Percentiles rank a stretch among this genome's conserved stretches.
Evolutionary conservation across 805 yeast genomes (phyloP).

Genomic region (Saccharomycopsis oosterbeekiorum): DNA sequence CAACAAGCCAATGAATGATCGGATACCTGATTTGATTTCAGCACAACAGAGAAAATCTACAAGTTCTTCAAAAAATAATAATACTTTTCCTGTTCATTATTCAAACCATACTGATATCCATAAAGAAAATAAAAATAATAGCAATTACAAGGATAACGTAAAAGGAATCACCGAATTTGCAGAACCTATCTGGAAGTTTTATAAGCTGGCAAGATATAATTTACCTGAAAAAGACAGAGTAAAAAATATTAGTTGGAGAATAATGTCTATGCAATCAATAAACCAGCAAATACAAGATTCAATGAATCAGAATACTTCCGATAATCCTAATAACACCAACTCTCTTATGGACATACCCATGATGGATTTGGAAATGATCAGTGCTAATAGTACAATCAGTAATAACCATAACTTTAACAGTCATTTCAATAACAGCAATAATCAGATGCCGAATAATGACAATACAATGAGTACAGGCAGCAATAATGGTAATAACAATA

Average conservation of each 20-base stretch:
- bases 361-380: slow-evolving; percentile 2
- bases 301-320: not conserved
- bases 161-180: slow-evolving; percentile 25
- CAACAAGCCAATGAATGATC: slow-evolving; percentile 4
- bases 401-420: not conserved
- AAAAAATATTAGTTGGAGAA: slow-evolving; percentile 82
- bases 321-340: not conserved
- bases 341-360: slow-evolving; percentile 5
- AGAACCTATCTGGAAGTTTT: slow-evolving; percentile 69
- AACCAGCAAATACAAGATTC: not conserved
- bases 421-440: not conserved
- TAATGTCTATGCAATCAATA: slow-evolving; percentile 45
- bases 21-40: slow-evolving; percentile 13
- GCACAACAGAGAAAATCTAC: slow-evolving; percentile 8
- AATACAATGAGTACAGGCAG: not conserved
- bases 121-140: not conserved
- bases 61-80: not conserved
- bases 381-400: not conserved
- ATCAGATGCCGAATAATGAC: not conserved
- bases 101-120: not conserved
- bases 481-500: not conserved
- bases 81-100: not conserved
- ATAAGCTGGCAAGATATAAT: slow-evolving; percentile 61
- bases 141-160: not conserved
- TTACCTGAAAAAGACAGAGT: slow-evolving; percentile 68